Evolutionary conservation across 2,329 filamentous ascomycete genomes (phyloP), one percentile per base, ranked within the genome.

Genomic region (Fusarium xyrophilum): DNA sequence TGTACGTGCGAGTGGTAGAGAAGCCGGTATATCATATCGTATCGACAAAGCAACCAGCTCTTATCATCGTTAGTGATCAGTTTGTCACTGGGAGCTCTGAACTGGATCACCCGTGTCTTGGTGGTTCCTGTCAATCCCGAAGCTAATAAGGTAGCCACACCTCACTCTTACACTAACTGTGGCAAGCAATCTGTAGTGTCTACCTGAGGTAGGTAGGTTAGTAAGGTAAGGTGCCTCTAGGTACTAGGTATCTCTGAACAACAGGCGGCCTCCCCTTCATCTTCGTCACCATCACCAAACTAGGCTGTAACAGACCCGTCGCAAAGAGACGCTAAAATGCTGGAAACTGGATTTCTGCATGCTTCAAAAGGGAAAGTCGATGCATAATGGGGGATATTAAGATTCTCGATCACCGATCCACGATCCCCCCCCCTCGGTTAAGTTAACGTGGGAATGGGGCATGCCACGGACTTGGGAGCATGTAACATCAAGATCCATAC

Each of bases 401-500:
- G 58, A 43, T 59, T 60, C 56, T 50, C 40, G 48, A 47, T 50
- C 40, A 55, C 33, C 35, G 13, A 53, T 57, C 28, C 48, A 58
- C 44, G 40, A 52, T 52, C 15, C 14, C 35, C 23, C 23, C 64
- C 46, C 43, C 46, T 65, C 61, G 63, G 66, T 50, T 61, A 69
- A 68, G 55, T 38, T 43, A 54, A 56, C 46, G 33, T 64, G 59
- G 60, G 40, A 48, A 38, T 39, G 56, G 42, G 35, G 32, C 47
- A 28, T 51, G 27, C 50, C 36, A 43, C 27, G 17, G 40, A 32
- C 30, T 36, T 35, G 55, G 28, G 25, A 39, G 48, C 32, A 72
- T 54, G 69, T 72, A 66, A 73, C 68, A 60, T 68, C 65, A 68
- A 60, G 54, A 60, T 19, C 17, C 17, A n/a, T 64, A 54, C 33